Evolutionary conservation across 257 asterid species (phyloP), one percentile per base, ranked within the genome.

Genomic region (Scutellaria barbata): DNA sequence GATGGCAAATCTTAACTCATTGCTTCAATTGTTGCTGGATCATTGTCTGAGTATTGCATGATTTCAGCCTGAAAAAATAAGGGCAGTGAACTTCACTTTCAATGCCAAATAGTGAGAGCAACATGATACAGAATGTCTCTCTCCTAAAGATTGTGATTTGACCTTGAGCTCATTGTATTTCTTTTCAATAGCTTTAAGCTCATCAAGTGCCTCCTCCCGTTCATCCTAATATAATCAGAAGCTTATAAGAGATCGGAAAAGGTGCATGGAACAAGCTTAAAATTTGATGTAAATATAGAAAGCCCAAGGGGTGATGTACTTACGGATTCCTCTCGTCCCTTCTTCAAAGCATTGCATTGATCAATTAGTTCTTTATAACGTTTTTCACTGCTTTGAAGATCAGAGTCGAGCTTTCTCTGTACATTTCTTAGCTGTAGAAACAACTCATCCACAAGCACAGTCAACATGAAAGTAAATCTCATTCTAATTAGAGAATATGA

Each of bases 321-420:
- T 83, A 94, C 99, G 67, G 96, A 89, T 59, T 86, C 92, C 84
- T 94, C 99, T 33, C 98, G 85, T 25, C 99, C 98, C 81, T 91
- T 94, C 80, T 91, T 94, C 80, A 94, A 69, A 80, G 85, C 78
- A 76, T 68, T 66, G 79, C 92, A 81, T 53, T 95, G 96, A 71
- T 89, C 94, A 77, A 73, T 76, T 57, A 88, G 92, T 80, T 92
- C 98, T 48, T 59, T 68, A 63, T 80, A 80, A 46, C 94, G 79
- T 73, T 66, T 95, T 80, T 89, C 78, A 82, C 85, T 80, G 72
- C 79, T 75, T 77, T 81, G 95, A 77, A 95, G 85, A 80, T 95
- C 98, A 63, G 89, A 65, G 63, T 85, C 89, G 9, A 95, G 88
- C 85, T 88, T 95, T 64, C 67, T 84, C 4, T 75, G 82, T 61